Conservation (phyloP, 192 early-diverging fungal genomes). For the Rhizophagus clarus region DNA sequence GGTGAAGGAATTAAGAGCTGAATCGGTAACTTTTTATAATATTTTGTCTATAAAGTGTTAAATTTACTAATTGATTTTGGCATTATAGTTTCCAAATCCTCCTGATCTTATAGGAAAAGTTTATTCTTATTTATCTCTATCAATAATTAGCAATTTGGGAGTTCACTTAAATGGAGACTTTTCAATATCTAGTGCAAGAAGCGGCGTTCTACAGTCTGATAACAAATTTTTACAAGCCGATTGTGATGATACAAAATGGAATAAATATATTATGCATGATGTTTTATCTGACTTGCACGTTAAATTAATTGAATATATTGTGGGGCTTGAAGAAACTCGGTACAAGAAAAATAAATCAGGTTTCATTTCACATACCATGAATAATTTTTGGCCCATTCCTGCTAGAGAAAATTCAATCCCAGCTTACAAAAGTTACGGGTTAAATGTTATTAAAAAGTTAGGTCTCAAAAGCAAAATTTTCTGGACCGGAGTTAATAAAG, state of each 20-base stretch:
- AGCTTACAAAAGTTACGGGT: background rate
- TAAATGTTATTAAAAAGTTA: background rate
- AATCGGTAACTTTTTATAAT: background rate
- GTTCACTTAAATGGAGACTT: background rate
- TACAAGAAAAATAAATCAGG: background rate
- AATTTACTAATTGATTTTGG: background rate
- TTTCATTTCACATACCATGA: background rate
- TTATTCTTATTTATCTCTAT: background rate
- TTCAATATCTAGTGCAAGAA: background rate
- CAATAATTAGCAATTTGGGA: background rate
- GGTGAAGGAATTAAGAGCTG: background rate
- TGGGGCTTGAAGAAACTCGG: background rate
- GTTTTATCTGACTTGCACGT: background rate
- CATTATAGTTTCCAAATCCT: background rate
- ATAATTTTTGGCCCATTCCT: background rate
- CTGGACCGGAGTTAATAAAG: background rate
- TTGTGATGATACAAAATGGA: background rate
- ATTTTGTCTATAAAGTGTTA: too few species aligned
- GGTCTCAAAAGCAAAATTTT: background rate
- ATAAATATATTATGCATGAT: background rate
- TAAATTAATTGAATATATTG: background rate
- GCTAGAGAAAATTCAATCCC: background rate
- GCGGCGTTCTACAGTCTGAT: background rate
- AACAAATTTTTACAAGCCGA: background rate
- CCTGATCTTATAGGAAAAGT: background rate